Percentiles rank a stretch among this genome's conserved stretches.
These are phyloP conservation scores for Borealophlyctis nickersoniae DNA, from an alignment of 192 early-diverging fungal genomes.

Conservation along the genomic window DNA sequence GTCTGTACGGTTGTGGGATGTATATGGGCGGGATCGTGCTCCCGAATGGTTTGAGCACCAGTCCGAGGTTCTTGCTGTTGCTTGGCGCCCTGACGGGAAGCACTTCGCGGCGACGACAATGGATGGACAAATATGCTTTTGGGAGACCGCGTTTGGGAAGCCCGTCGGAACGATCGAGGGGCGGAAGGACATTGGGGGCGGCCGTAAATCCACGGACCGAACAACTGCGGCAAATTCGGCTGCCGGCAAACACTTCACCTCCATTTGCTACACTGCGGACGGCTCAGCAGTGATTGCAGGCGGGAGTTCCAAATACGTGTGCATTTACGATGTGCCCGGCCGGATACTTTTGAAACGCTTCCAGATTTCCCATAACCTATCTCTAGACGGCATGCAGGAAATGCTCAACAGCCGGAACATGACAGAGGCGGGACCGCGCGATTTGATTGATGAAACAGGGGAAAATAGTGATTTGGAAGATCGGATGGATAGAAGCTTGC, in stretches of 20 bases:
- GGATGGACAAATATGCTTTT: constrained; percentile 91
- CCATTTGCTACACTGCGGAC: constrained; percentile 92
- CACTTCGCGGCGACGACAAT: constrained; percentile 82
- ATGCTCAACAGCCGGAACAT: constrained; percentile 86
- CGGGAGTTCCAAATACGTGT: constrained; percentile 93
- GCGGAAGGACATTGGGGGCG: constrained; percentile 86
- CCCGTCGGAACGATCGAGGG: constrained; percentile 82
- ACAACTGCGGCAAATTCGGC: constrained; percentile 77
- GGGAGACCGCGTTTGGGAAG: constrained; percentile 78
- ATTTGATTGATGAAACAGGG: constrained; percentile 78
- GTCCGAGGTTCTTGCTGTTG: constrained; percentile 81
- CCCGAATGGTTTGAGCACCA: constrained; percentile 78
- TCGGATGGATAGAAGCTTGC: constrained; percentile 73
- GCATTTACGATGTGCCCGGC: constrained; percentile 83
- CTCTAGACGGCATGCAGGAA: constrained; percentile 88
- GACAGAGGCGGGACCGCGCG: constrained; percentile 89
- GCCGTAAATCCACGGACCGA: constrained; percentile 75
- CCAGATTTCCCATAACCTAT: constrained; percentile 87
- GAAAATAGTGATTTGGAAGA: constrained; percentile 84
- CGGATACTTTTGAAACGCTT: constrained; percentile 81
- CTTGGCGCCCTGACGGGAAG: constrained; percentile 88
- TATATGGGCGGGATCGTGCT: constrained; percentile 79
- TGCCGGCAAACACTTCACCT: constrained; percentile 86
- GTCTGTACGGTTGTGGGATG: constrained; percentile 86
- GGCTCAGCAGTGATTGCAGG: constrained; percentile 88